A percentile compares a stretch with the other conserved stretches of the same genome.
phyloP scores from a whole-genome alignment of 441 rosid genomes.

The Adansonia gregorii region DNA sequence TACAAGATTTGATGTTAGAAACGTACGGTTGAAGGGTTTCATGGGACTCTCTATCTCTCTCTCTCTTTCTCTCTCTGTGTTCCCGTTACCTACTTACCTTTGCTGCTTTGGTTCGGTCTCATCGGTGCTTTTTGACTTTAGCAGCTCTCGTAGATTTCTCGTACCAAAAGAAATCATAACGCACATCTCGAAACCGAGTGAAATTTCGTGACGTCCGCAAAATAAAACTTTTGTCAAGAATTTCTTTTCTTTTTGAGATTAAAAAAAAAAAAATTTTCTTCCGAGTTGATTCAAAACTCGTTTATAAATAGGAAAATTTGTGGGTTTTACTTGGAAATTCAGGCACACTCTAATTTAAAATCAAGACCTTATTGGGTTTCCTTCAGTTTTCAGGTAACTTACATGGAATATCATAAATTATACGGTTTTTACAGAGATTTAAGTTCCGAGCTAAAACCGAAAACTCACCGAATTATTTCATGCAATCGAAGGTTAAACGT shows the following conservation, averaged over 20 bases:
- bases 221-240: neutral
- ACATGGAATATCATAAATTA: too few species aligned
- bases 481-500: too few species aligned
- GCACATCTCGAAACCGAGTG: neutral
- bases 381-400: too few species aligned
- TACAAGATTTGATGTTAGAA: neutral
- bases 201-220: neutral
- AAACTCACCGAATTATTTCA: too few species aligned
- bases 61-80: neutral
- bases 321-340: too few species aligned
- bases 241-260: too few species aligned
- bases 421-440: too few species aligned
- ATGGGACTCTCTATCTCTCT: conserved; percentile 1
- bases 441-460: too few species aligned
- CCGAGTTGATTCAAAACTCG: neutral
- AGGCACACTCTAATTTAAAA: too few species aligned
- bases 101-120: neutral
- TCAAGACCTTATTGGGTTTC: too few species aligned
- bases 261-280: neutral
- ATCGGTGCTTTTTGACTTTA: conserved; percentile 14
- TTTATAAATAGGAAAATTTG: too few species aligned
- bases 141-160: neutral
- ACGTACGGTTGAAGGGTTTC: neutral
- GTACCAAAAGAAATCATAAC: neutral
- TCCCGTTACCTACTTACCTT: too few species aligned